Evolutionary conservation across 331 rosid genomes (phyloP).

Genomic region (Rosa hybrid): DNA sequence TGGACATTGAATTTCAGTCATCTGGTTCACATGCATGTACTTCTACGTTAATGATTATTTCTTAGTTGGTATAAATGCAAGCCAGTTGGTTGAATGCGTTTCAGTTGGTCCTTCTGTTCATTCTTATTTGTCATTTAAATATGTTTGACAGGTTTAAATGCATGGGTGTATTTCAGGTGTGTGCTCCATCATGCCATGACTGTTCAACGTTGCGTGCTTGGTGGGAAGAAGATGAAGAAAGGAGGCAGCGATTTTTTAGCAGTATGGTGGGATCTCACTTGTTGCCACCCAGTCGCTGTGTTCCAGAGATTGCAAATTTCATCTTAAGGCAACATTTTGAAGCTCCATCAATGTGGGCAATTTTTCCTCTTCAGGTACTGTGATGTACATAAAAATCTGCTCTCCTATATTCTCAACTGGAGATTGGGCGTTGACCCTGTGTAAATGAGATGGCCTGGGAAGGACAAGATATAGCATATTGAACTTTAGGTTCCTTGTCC

Average conservation of each 20-base stretch:
- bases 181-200: slow-evolving; percentile 98
- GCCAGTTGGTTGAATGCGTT: neutral
- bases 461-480: neutral
- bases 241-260: slow-evolving; percentile 72
- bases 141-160: slow-evolving; percentile 14
- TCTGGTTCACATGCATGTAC: neutral
- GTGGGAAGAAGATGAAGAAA: slow-evolving; percentile 99
- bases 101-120: neutral
- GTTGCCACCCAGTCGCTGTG: slow-evolving; percentile 69
- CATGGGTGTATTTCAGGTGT: slow-evolving; percentile 54
- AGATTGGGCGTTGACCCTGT: neutral
- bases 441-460: neutral
- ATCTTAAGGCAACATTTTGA: slow-evolving; percentile 75
- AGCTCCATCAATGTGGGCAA: slow-evolving; percentile 99
- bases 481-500: neutral
- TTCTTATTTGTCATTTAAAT: slow-evolving; percentile 12
- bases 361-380: slow-evolving; percentile 96
- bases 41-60: neutral
- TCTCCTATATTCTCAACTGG: neutral
- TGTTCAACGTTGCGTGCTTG: slow-evolving; percentile 94
- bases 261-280: slow-evolving; percentile 59
- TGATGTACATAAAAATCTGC: slow-evolving; percentile 7
- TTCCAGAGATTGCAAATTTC: slow-evolving; percentile 73
- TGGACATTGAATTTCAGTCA: neutral
- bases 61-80: neutral